These are phyloP conservation scores for Fragosphaeria purpurea DNA, from an alignment of 2,329 filamentous ascomycete genomes.

Conservation along the genomic window DNA sequence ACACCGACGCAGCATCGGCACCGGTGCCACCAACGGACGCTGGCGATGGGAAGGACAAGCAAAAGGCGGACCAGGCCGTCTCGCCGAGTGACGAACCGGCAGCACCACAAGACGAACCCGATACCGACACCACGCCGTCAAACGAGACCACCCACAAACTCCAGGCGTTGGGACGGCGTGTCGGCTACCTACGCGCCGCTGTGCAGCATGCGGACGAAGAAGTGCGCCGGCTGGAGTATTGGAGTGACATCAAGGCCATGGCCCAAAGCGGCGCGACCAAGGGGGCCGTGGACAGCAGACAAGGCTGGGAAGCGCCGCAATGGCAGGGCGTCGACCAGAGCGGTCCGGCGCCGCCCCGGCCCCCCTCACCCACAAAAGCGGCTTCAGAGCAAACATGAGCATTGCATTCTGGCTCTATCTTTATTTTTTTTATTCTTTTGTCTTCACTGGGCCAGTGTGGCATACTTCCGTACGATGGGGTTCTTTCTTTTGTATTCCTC, in stretches of 20 bases:
- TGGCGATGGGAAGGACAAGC: background rate
- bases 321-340: slow-evolving; percentile 46
- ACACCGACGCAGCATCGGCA: background rate
- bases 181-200: slow-evolving; percentile 62
- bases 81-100: slow-evolving; percentile 19
- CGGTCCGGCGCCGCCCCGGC: slow-evolving; percentile 32
- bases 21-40: background rate
- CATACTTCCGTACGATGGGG: no score
- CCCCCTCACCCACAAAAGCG: background rate
- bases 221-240: slow-evolving; percentile 72
- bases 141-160: background rate
- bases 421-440: background rate
- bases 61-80: slow-evolving; percentile 5
- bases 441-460: no score
- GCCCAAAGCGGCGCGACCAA: slow-evolving; percentile 41
- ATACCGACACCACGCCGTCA: no score
- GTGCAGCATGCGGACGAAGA: slow-evolving; percentile 70
- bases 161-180: slow-evolving; percentile 27
- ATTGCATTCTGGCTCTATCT: no score
- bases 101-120: no score
- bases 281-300: slow-evolving; percentile 31
- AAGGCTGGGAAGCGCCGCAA: slow-evolving; percentile 30
- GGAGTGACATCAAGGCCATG: slow-evolving; percentile 72
- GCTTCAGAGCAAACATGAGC: background rate
- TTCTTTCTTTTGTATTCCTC: no score